These are phyloP conservation scores for Boletus speciosus DNA, from an alignment of 768 basidiomycete genomes.

Conservation along the genomic window DNA sequence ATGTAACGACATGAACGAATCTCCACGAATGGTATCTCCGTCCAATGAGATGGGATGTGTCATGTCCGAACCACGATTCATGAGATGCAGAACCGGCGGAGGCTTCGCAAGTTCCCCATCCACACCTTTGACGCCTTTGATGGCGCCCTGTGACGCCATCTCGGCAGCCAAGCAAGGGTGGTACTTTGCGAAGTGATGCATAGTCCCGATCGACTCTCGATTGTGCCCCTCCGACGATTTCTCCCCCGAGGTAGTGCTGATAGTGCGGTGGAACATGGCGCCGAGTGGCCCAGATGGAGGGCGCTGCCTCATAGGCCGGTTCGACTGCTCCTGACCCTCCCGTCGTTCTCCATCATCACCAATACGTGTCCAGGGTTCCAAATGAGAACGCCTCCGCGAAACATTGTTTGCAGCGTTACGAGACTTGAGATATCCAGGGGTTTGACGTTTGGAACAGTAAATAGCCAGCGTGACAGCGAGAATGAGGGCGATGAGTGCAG, in stretches of 20 bases:
- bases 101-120: slow-evolving; percentile 21
- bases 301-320: slow-evolving; percentile 40
- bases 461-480: slow-evolving; percentile 49
- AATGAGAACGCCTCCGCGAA: slow-evolving; percentile 40
- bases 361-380: slow-evolving; percentile 58
- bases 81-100: slow-evolving; percentile 41
- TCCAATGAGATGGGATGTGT: slow-evolving; percentile 48
- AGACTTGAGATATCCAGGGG: slow-evolving; percentile 25
- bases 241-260: slow-evolving; percentile 52
- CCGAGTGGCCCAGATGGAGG: slow-evolving; percentile 44
- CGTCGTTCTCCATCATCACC: slow-evolving; percentile 47
- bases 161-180: slow-evolving; percentile 53
- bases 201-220: slow-evolving; percentile 30
- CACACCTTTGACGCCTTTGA: slow-evolving; percentile 18
- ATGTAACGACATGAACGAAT: slow-evolving; percentile 48
- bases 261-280: slow-evolving; percentile 58
- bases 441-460: slow-evolving; percentile 47
- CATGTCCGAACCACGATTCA: slow-evolving; percentile 40
- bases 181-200: slow-evolving; percentile 54
- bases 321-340: slow-evolving; percentile 38
- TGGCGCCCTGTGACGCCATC: slow-evolving; percentile 38
- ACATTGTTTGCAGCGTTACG: slow-evolving; percentile 42
- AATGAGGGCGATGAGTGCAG: slow-evolving; percentile 51
- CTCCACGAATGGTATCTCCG: slow-evolving; percentile 41
- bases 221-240: slow-evolving; percentile 39